A percentile compares a stretch with the other conserved stretches of the same genome.
Conservation (phyloP, 306 rosid genomes). For the Cicer pinnatifidum region DNA sequence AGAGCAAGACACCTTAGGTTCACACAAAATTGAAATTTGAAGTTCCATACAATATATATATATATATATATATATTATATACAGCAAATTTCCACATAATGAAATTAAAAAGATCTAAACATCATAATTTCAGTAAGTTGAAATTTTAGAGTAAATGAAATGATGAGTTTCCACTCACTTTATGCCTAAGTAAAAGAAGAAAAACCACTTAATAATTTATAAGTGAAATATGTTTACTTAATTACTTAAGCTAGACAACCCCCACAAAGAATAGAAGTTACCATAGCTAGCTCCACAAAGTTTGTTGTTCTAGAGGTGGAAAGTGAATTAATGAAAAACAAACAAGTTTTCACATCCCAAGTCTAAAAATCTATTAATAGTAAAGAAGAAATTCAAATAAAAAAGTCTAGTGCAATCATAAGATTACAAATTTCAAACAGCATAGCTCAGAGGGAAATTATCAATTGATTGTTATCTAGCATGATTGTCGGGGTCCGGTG, state of each 20-base stretch:
- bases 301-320: neutral
- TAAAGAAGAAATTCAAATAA: constrained; percentile 5
- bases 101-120: neutral
- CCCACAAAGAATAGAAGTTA: neutral
- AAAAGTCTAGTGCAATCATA: neutral
- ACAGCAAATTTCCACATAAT: neutral
- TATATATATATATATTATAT: neutral
- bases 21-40: neutral
- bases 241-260: neutral
- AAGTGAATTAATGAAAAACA: constrained; percentile 2
- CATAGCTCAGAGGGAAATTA: neutral
- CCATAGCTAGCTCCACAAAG: neutral
- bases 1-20: constrained; percentile 1
- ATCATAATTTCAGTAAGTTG: neutral
- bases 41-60: neutral
- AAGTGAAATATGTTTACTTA: neutral
- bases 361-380: neutral
- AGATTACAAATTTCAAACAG: neutral
- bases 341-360: constrained; percentile 1
- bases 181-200: neutral
- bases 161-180: constrained; percentile 10
- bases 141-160: neutral
- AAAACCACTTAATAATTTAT: neutral
- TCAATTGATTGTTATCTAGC: neutral
- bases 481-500: neutral